phyloP scores from a whole-genome alignment of 768 basidiomycete species.

The Phlebiopsis flavidoalba region DNA sequence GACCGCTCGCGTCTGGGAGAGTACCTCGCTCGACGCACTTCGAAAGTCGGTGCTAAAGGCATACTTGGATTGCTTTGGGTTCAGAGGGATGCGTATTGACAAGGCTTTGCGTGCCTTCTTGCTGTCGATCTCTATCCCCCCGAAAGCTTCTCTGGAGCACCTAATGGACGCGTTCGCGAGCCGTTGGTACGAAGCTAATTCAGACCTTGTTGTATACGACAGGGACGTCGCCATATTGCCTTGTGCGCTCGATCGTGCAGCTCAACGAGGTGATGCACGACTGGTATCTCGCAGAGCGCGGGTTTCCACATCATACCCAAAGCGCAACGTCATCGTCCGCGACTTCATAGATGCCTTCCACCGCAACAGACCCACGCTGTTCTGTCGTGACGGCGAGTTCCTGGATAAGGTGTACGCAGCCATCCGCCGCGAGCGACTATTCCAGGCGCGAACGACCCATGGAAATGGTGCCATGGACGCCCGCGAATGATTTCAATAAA shows the following conservation, averaged over 20 bases:
- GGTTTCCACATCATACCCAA: constrained; percentile 49
- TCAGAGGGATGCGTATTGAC: constrained; percentile 79
- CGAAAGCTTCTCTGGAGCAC: constrained; percentile 52
- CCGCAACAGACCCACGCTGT: constrained; percentile 63
- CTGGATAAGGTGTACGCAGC: constrained; percentile 78
- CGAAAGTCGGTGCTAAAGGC: constrained; percentile 73
- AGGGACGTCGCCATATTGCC: constrained; percentile 71
- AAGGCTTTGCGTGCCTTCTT: constrained; percentile 87
- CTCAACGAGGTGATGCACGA: constrained; percentile 87
- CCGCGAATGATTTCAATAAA: constrained; percentile 61
- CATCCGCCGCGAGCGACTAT: constrained; percentile 64
- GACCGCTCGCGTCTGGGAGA: constrained; percentile 81
- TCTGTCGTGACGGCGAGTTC: constrained; percentile 64
- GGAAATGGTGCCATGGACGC: constrained; percentile 29
- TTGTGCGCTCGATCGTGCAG: constrained; percentile 79
- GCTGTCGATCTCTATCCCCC: constrained; percentile 68
- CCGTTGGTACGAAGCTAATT: constrained; percentile 90
- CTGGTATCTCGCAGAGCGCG: constrained; percentile 55
- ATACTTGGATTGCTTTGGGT: constrained; percentile 86
- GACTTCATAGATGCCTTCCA: constrained; percentile 86
- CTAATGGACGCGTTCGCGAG: constrained; percentile 81
- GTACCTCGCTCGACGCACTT: constrained; percentile 71
- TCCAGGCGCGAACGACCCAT: constrained; percentile 56
- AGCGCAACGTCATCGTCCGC: constrained; percentile 58
- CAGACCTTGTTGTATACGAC: constrained; percentile 70